phyloP scores from a whole-genome alignment of 2,329 filamentous ascomycete genomes.

The Chaetomium globosum region DNA sequence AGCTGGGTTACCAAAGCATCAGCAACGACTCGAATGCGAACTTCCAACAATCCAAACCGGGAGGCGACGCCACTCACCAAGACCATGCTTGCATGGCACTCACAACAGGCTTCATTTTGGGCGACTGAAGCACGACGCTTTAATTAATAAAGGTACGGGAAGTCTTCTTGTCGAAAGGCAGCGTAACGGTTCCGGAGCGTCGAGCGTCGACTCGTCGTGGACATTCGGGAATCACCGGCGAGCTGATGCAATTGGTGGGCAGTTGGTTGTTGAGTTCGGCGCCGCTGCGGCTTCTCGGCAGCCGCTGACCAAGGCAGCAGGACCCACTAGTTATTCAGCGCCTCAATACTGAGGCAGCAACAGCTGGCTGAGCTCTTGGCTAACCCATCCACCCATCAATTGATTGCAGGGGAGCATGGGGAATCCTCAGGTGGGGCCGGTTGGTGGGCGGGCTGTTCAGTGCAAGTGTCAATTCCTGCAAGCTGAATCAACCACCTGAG shows the following conservation, averaged over 20 bases:
- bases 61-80: constrained; percentile 63
- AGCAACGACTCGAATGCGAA: neutral
- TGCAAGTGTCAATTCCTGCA: neutral
- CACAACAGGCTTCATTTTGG: constrained; percentile 87
- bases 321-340: neutral
- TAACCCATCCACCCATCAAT: neutral
- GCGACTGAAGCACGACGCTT: neutral
- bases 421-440: neutral
- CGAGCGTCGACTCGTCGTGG: constrained; percentile 8
- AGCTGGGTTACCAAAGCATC: constrained; percentile 56
- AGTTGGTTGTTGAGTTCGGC: neutral
- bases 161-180: neutral
- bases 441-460: neutral
- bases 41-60: neutral
- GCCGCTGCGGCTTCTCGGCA: neutral
- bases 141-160: neutral
- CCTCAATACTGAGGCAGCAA: constrained; percentile 6
- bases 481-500: neutral
- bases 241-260: constrained; percentile 12
- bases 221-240: neutral
- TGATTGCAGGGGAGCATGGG: neutral
- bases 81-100: constrained; percentile 91
- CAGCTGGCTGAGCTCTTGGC: too few species aligned
- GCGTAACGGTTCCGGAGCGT: neutral
- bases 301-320: neutral